phyloP scores from a whole-genome alignment of 176 grass and related monocot species.

The Eleusine indica region DNA sequence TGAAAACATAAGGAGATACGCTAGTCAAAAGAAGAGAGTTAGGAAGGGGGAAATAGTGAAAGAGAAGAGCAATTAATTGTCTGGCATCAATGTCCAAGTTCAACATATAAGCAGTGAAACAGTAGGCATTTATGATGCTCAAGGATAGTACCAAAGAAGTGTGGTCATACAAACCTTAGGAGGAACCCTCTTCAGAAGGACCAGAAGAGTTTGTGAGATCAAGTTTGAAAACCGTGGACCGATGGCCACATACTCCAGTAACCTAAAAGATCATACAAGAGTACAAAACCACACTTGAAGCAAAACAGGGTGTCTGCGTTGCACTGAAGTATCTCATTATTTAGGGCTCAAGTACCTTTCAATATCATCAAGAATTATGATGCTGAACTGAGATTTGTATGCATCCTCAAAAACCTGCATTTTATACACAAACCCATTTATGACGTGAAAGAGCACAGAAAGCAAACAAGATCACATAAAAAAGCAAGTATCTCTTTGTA shows the following conservation, averaged over 20 bases:
- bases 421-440: neutral
- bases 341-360: slow-evolving; percentile 51
- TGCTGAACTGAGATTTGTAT: slow-evolving; percentile 95
- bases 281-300: neutral
- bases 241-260: slow-evolving; percentile 93
- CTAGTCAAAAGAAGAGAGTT: neutral
- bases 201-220: slow-evolving; percentile 85
- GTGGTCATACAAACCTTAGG: slow-evolving; percentile 62
- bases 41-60: neutral
- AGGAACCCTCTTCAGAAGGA: slow-evolving; percentile 93
- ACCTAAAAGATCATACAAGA: slow-evolving; percentile 53
- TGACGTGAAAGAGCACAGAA: slow-evolving; percentile 14
- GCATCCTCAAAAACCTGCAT: slow-evolving; percentile 98
- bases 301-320: neutral
- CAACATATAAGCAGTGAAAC: neutral
- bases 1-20: slow-evolving; percentile 31
- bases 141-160: slow-evolving; percentile 25
- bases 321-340: neutral
- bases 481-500: neutral
- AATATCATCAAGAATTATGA: slow-evolving; percentile 98
- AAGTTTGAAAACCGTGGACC: slow-evolving; percentile 95
- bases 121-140: neutral
- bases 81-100: neutral
- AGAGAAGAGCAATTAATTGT: no score
- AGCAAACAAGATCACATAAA: slow-evolving; percentile 11